Base-by-base conservation (phyloP, 495 filamentous ascomycete genomes). In the Trichoderma asperelloides region DNA sequence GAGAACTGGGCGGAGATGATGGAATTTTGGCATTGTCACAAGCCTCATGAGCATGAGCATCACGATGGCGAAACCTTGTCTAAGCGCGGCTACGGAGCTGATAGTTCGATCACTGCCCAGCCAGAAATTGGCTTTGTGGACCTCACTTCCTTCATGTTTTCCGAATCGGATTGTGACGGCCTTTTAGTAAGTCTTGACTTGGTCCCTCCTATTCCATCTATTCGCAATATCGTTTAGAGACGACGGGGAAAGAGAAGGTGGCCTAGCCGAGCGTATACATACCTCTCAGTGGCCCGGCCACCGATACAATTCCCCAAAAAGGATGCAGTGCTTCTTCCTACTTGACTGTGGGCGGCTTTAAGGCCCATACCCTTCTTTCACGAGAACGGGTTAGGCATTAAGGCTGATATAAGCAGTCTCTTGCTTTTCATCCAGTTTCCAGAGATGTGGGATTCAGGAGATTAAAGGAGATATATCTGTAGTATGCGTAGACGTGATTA, bases 1-100 rank as follows among this genome's bases (percentile, higher is more conserved):
- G 92, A 93, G 68, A 95, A 96, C 71, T 99, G 95, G 95, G 95
- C 94, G 2, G 95, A 99, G 76, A 97, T 98, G 96, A 99, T 99
- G 95, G 95, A 99, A 74, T 96, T 97, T 71, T 99, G 95, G 95
- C 95, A 99, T 76, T 99, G 95, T 74, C 95, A 98, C 75, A 98
- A 97, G 73, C 95, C 92, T 55, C 64, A 65, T 28, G 78, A 78
- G 6, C 78, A 83, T 45, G 71, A 71, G n/a, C 70, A 82, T 23
- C 68, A 74, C 33, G 68, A 76, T 49, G 77, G 81, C 9, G 73
- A 77, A 65, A 80, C 75, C 69, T 80, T 85, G 12, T 78, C 78
- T 49, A 77, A 81, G 0, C 89, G 89, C 73, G 92, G 89, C 0
- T 96, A 95, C 74, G 89, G 89, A 25, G 90, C 92, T 15, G 83